Evolutionary conservation across 768 basidiomycete genomes (phyloP).

Genomic region (Vararia minispora): DNA sequence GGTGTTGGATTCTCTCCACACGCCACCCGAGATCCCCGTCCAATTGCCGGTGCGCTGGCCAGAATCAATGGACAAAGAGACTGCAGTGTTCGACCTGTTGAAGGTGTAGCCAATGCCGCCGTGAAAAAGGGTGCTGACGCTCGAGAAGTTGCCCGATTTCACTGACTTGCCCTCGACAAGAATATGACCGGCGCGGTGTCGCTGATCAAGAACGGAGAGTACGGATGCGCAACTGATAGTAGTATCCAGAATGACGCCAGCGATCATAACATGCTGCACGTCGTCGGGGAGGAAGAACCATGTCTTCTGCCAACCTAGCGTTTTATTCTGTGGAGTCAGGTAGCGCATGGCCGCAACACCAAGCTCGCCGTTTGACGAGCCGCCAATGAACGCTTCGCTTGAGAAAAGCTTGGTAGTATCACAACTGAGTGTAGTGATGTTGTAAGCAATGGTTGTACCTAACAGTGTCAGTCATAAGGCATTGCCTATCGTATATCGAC

Average conservation of each 20-base stretch:
- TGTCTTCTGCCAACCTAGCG: constrained; percentile 49
- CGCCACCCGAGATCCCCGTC: constrained; percentile 50
- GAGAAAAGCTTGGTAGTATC: constrained; percentile 30
- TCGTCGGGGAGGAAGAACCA: constrained; percentile 62
- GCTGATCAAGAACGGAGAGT: constrained; percentile 56
- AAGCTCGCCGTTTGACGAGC: constrained; percentile 40
- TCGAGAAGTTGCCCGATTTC: constrained; percentile 16
- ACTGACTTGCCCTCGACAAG: constrained; percentile 26
- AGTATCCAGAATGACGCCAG: constrained; percentile 30
- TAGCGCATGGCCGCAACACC: constrained; percentile 54
- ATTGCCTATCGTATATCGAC: no score
- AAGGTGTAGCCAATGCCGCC: constrained; percentile 49
- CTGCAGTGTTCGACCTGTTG: constrained; percentile 15
- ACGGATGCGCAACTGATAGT: constrained; percentile 33
- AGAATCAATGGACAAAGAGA: constrained; percentile 26
- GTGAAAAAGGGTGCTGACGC: constrained; percentile 44
- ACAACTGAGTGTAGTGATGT: constrained; percentile 39
- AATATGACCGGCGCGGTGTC: constrained; percentile 30
- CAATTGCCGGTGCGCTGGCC: constrained; percentile 45
- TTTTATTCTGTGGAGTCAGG: constrained; percentile 45
- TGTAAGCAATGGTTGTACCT: constrained; percentile 57
- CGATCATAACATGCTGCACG: constrained; percentile 49
- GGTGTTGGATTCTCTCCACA: no score
- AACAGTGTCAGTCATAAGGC: no score
- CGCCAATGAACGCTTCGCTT: constrained; percentile 47